Base-by-base conservation (phyloP, 2,329 filamentous ascomycete species). In the Fusarium stilboides region DNA sequence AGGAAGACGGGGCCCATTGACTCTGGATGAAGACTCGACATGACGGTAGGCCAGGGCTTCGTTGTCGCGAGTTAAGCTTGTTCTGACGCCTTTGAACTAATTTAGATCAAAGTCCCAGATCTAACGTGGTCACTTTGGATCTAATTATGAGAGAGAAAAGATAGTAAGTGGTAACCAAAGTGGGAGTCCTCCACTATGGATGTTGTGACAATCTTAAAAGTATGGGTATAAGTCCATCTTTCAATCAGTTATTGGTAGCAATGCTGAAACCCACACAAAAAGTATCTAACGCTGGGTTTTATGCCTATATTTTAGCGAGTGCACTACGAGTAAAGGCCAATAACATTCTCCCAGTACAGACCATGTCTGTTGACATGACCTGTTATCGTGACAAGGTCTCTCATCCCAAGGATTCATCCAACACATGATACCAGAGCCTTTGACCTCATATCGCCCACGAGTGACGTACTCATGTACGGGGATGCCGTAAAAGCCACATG, bases 381-480 rank as follows among this genome's bases (percentile, higher is more conserved):
- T 31, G 50, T 51, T 62, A 57, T 36, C 28, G 20, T 45, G 34
- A 36, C 51, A 47, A 37, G 28, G 22, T 31, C 17, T 36, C 50
- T 47, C 33, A 24, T 19, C 42, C 40, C 28, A 31, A 31, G 28
- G 28, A 31, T 31, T 12, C 28, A 28, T 31, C 28, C 10, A 31
- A 31, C 28, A 31, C 28, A 31, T 13, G 28, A 31, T 31, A 13
- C 5, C 26, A 9, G 22, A 20, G 19, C 19, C 37, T 19, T 33
- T 33, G 24, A 40, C 34, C 33, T 39, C 19, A 31, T 28, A 24
- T 20, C 8, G 20, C 28, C 33, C 13, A 19, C 33, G 14, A 51
- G 46, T 69, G 46, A 52, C 45, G 40, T 67, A 36, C 37, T 47
- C 43, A 2, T 20, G 22, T 26, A 67, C 62, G 57, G 64, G 33